A percentile compares a stretch with the other conserved stretches of the same genome.
phyloP scores from a whole-genome alignment of 176 grass and related monocot genomes.

The Avena eriantha region DNA sequence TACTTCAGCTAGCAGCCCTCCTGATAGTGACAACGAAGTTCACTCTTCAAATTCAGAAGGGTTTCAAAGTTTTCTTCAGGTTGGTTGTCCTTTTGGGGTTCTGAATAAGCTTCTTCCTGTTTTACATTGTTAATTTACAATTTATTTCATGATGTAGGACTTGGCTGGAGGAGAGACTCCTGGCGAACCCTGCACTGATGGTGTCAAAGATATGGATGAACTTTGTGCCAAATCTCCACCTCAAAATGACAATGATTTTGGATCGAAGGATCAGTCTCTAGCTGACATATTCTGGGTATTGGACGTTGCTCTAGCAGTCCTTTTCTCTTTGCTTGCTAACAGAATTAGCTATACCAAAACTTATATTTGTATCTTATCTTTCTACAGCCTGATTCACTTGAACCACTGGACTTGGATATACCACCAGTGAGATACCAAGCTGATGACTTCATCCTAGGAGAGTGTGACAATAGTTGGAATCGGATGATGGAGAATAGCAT shows the following conservation, averaged over 20 bases:
- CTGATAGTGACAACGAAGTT: conserved; percentile 44
- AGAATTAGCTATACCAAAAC: conserved; percentile 6
- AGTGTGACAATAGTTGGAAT: conserved; percentile 75
- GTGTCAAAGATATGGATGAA: conserved; percentile 47
- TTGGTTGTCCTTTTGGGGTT: conserved; percentile 50
- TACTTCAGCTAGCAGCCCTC: conserved; percentile 47
- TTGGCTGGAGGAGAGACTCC: conserved; percentile 54
- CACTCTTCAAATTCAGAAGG: conserved; percentile 52
- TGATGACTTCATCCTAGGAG: conserved; percentile 68
- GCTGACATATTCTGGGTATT: conserved; percentile 92
- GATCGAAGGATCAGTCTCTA: conserved; percentile 59
- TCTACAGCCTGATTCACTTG: conserved; percentile 88
- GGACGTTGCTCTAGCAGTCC: background rate
- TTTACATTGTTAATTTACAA: conserved; percentile 35
- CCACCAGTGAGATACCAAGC: conserved; percentile 58
- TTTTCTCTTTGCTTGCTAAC: background rate
- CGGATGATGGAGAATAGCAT: conserved; percentile 84
- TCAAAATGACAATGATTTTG: conserved; percentile 37
- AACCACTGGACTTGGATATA: conserved; percentile 83
- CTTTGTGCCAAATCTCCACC: conserved; percentile 46
- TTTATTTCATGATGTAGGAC: conserved; percentile 57
- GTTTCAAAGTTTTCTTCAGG: conserved; percentile 75
- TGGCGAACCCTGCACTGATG: conserved; percentile 48
- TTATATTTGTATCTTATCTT: conserved; percentile 25
- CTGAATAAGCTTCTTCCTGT: conserved; percentile 27